Base-by-base conservation (phyloP, 768 basidiomycete genomes). In the Dacryopinax primogenitus region DNA sequence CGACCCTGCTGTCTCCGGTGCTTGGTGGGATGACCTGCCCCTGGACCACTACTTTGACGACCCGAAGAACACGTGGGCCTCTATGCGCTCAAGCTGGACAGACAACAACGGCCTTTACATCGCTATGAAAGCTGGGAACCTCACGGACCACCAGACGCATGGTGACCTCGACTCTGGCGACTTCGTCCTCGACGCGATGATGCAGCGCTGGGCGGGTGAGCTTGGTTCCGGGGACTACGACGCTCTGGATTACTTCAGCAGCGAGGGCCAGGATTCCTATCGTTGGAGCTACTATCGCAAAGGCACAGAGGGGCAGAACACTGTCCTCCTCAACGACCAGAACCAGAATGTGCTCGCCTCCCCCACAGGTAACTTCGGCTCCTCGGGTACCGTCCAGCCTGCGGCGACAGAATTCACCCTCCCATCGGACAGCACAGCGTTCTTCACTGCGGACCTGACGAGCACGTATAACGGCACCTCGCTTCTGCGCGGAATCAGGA, bases 221-320 rank as follows among this genome's bases (percentile, higher is more conserved):
- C 70, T 77, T 61, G 78, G 78, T 47, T 75, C 72, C 3, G 77
- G 72, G 16, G 73, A 80, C 67, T 79, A 79, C 69, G 76, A 79
- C 35, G 33, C 58, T 11, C 62, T 68, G 26, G 73, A 71, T 15
- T 79, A 80, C 73, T 80, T 79, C 72, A 67, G 65, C 0, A 63
- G 37, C 9, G 78, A 79, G 66, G 72, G 66, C 13, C 76, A 77
- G 66, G 66, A 75, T 67, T 72, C 75, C 15, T 63, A 69, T 26
- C 62, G 78, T 65, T 79, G 77, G 77, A 66, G 72, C 1, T 79
- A 79, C 72, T 80, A 78, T 75, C 73, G 78, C 65, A 79, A 77
- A 72, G 68, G 72, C 34, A 79, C 77, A 39, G 76, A 78, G 69
- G 79, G 79, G 3, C 78, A 80, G 72, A 80, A 79, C 75, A 78